Percentiles rank a stretch among this genome's conserved stretches.
phyloP scores from a whole-genome alignment of 345 rosid genomes.

The Schrenkiella parvula region DNA sequence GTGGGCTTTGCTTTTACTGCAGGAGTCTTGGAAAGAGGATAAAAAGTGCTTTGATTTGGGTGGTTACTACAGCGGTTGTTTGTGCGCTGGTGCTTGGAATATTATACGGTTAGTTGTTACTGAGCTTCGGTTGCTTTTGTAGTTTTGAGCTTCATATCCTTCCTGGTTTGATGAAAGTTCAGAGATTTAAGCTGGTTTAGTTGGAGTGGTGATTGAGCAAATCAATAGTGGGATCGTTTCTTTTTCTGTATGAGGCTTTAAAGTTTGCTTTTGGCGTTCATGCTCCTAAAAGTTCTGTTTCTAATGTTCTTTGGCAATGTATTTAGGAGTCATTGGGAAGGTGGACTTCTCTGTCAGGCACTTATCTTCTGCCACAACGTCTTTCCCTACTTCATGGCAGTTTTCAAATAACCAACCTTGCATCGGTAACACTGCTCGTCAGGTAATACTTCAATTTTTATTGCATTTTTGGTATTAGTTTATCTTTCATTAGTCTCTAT shows the following conservation, averaged over 20 bases:
- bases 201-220: background rate
- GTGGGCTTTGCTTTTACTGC: slow-evolving; percentile 15
- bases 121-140: no score
- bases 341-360: slow-evolving; percentile 95
- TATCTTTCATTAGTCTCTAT: background rate
- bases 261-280: background rate
- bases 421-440: slow-evolving; percentile 46
- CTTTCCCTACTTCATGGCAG: slow-evolving; percentile 62
- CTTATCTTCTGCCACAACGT: slow-evolving; percentile 63
- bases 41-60: slow-evolving; percentile 83
- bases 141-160: background rate
- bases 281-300: background rate
- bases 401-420: slow-evolving; percentile 60
- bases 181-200: background rate
- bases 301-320: slow-evolving; percentile 12
- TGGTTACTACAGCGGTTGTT: slow-evolving; percentile 69
- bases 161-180: background rate
- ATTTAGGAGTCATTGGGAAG: slow-evolving; percentile 73
- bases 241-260: background rate
- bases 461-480: background rate
- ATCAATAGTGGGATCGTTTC: background rate
- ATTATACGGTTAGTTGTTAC: slow-evolving; percentile 65
- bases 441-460: slow-evolving; percentile 40
- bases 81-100: slow-evolving; percentile 86
- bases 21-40: slow-evolving; percentile 83